Base-by-base conservation (phyloP, 768 basidiomycete species). In the Mycena rosella region DNA sequence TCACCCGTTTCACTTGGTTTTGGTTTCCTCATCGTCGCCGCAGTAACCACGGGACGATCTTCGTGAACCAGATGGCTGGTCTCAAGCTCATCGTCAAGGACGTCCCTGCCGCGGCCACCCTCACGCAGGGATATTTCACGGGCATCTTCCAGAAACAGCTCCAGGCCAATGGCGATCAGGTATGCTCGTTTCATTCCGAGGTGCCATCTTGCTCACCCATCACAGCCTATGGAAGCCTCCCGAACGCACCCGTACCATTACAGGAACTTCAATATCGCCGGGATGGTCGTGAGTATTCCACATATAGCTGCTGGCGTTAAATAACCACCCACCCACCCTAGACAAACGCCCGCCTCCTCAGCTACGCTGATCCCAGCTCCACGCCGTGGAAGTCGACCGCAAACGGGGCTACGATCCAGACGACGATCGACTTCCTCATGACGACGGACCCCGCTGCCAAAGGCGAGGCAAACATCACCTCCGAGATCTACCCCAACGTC, bases 11-110 rank as follows among this genome's bases (percentile, higher is more conserved):
- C 32, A 34, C 18, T 29, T 40, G 64, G 8, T 30, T 20, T 34
- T 40, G 30, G 5, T 3, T 38, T 18, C 18, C 57, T 40, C 14
- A 36, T 34, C 48, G 8, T 29, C 18, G 5, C 51, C 10, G 38
- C 70, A 91, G 89, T 72, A 92, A 92, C 70, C 91, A 91, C 70
- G 90, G 88, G 24, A 82, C 87, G 0, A 91, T 87, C 76, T 91
- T 85, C 74, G 86, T 82, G 72, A 87, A 84, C 69, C 90, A 92
- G 74, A 78, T 88, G 2, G 86, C 87, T 0, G 82, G 88, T 0
- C 76, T 90, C 48, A 86, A 89, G 71, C 75, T 91, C 29, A 72
- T 91, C 14, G 79, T 84, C 29, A 83, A 84, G 30, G 85, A 91
- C 74, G 76, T 73, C 2, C 63, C 73, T 18, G 88, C 86, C n/a